Evolutionary conservation across 495 filamentous ascomycete species (phyloP).

Genomic region (Trichocladium antarcticum): DNA sequence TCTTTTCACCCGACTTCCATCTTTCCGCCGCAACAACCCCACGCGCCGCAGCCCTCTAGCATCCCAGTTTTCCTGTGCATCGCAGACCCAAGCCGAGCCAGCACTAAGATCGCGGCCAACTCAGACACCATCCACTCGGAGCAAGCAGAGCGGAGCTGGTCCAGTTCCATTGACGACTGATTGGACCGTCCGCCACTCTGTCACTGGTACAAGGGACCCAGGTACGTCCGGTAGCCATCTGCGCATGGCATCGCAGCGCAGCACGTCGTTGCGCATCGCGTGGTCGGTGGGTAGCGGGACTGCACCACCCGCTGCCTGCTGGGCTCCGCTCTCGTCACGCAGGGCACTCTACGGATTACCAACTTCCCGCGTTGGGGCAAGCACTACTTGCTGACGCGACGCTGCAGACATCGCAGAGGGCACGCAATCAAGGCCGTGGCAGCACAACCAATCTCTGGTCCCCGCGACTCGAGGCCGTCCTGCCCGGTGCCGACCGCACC

Average conservation of each 20-base stretch:
- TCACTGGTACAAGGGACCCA: slow-evolving; percentile 3
- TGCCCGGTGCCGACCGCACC: slow-evolving; percentile 19
- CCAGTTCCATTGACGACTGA: background rate
- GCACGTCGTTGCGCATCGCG: slow-evolving; percentile 2
- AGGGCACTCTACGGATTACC: slow-evolving; percentile 1
- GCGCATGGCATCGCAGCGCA: slow-evolving; percentile 3
- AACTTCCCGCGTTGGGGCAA: slow-evolving; percentile 5
- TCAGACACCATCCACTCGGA: slow-evolving; percentile 22
- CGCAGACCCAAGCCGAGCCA: slow-evolving; percentile 18
- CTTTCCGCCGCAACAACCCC: slow-evolving; percentile 25
- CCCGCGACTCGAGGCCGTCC: slow-evolving; percentile 14
- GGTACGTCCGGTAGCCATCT: slow-evolving; percentile 7
- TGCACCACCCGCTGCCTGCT: slow-evolving; percentile 7
- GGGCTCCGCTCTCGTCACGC: slow-evolving; percentile 11
- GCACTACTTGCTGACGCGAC: slow-evolving; percentile 28
- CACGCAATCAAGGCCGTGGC: slow-evolving; percentile 17
- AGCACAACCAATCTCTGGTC: slow-evolving; percentile 23
- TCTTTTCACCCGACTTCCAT: slow-evolving; percentile 21
- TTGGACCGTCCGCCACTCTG: background rate
- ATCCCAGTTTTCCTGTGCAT: slow-evolving; percentile 28
- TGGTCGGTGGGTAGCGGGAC: slow-evolving; percentile 1
- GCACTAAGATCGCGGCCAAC: slow-evolving; percentile 19
- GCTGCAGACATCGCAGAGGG: slow-evolving; percentile 28
- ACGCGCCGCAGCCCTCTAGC: slow-evolving; percentile 29
- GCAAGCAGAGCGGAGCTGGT: background rate